phyloP scores from a whole-genome alignment of 257 asterid species.

The Phtheirospermum japonicum region DNA sequence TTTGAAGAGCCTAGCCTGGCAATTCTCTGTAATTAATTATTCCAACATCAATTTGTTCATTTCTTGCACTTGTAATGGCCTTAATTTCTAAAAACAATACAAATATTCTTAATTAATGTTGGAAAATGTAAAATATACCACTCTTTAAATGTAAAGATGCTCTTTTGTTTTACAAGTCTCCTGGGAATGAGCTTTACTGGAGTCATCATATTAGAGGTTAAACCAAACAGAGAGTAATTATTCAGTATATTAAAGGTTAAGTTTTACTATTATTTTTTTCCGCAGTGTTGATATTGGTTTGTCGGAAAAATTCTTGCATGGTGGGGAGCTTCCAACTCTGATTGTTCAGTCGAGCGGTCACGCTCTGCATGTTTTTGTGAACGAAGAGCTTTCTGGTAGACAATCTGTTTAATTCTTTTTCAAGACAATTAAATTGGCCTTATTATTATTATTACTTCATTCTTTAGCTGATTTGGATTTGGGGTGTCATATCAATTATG shows the following conservation, averaged over 20 bases:
- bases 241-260: neutral
- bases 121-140: too few species aligned
- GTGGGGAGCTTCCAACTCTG: constrained; percentile 78
- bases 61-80: too few species aligned
- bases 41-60: too few species aligned
- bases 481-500: constrained; percentile 6
- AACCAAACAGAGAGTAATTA: neutral
- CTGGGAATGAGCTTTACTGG: too few species aligned
- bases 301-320: constrained; percentile 71
- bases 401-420: neutral
- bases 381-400: constrained; percentile 88
- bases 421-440: neutral
- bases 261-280: neutral
- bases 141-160: too few species aligned
- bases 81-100: too few species aligned
- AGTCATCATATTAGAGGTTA: neutral
- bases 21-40: too few species aligned
- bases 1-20: too few species aligned
- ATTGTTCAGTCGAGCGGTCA: constrained; percentile 77
- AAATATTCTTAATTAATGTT: too few species aligned
- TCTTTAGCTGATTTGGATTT: constrained; percentile 18
- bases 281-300: constrained; percentile 71
- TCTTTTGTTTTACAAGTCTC: too few species aligned
- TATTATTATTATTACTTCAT: neutral
- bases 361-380: constrained; percentile 76